Base-by-base conservation (phyloP, 1,139 yeast species). In the Zhuliangozyma blackwelliae region DNA sequence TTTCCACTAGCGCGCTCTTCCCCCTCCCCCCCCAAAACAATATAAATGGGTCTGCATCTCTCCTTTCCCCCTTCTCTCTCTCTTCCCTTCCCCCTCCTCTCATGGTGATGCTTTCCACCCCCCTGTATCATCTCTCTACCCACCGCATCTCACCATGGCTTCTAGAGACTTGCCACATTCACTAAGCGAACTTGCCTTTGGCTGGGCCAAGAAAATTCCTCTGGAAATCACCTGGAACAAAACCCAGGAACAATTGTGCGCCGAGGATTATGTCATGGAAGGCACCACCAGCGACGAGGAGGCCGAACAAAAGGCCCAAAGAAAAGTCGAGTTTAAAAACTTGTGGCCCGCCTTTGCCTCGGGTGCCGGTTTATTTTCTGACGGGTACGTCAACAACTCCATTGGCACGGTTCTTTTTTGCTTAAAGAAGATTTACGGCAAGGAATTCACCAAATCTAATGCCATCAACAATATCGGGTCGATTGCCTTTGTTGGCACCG, bases 401-500 rank as follows among this genome's bases (percentile, higher is more conserved):
- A 84, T 87, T 43, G 77, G 89, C 40, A 74, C 92, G 9, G 94
- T 83, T 13, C 70, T 81, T 32, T 79, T 89, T 10, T 80, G 89
- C 61, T 69, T 89, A 44, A 57, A 70, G 11, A 63, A 56, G 4
- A 65, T 89, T 28, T 89, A 89, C 55, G 88, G 88, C 10, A 58
- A 57, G 0, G 75, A 75, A 50, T 82, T 82, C 54, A 59, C 76
- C 3, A 52, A 72, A 10, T 83, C 94, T 0, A 59, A 62, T 35
- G 95, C 96, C 21, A 77, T 84, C 40, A 72, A 79, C 43, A 87
- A 88, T 52, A 85, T 89, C 38, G 73, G 94, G 0, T 79, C 96
- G n/a, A 84, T 89, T 54, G 95, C 89, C 0, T 89, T 89, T 55
- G 96, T 75, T 10, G 97, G 97, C 50, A 88, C 90, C 3, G 94